Percentiles rank a stretch among this genome's conserved stretches.
Conservation (phyloP, 768 basidiomycete genomes). For the Tubosaeta sp. region DNA sequence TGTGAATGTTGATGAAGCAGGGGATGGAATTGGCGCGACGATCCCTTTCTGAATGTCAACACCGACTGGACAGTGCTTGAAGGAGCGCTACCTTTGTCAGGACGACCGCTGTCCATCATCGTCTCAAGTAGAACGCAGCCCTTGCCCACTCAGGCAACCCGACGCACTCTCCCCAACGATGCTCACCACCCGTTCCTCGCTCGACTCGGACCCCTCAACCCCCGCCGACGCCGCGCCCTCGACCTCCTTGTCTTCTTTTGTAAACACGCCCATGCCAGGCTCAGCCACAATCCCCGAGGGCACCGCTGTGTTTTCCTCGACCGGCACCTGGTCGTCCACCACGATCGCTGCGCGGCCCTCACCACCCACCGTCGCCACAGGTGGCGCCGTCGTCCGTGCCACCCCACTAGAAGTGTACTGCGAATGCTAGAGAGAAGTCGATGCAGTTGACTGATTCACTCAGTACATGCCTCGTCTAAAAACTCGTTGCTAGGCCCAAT, state of each 20-base stretch:
- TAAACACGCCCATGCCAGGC: constrained; percentile 75
- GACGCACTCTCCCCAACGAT: no score
- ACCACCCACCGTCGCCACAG: constrained; percentile 47
- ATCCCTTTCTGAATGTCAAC: constrained; percentile 11
- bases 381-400: constrained; percentile 37
- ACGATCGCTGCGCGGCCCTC: constrained; percentile 54
- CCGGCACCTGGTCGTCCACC: constrained; percentile 37
- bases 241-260: constrained; percentile 41
- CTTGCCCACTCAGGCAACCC: no score
- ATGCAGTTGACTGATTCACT: no score
- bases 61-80: not conserved
- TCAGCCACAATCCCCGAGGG: constrained; percentile 55
- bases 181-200: constrained; percentile 35
- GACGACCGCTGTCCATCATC: constrained; percentile 53
- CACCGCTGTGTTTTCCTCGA: no score
- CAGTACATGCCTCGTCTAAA: no score
- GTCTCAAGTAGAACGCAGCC: constrained; percentile 59
- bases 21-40: constrained; percentile 45
- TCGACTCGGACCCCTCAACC: constrained; percentile 4
- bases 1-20: constrained; percentile 60
- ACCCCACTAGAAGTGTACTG: constrained; percentile 43
- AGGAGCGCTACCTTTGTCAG: constrained; percentile 13
- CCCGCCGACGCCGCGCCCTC: constrained; percentile 36
- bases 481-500: no score
- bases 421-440: no score